Conservation (phyloP, 163 green algal genomes). For the Scenedesmus sp. region DNA sequence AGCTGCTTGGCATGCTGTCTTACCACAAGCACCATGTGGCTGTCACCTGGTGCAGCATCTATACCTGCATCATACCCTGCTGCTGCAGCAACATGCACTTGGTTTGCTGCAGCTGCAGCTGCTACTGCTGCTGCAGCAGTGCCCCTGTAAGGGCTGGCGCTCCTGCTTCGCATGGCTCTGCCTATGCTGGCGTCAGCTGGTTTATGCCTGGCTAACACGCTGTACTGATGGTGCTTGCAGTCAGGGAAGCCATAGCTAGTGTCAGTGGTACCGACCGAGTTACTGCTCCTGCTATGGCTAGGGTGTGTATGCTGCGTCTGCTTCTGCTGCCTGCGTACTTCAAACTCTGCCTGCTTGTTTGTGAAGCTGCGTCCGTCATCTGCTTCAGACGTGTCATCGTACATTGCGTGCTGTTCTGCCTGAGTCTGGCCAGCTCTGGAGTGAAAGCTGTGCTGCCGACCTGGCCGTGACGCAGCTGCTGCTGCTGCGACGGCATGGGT, state of each 20-base stretch:
- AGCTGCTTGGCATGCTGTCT: slow-evolving; percentile 31
- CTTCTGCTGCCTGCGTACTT: neutral
- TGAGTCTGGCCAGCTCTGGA: neutral
- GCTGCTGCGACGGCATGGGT: neutral
- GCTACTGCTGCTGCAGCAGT: neutral
- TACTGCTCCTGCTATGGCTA: neutral
- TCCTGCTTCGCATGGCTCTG: neutral
- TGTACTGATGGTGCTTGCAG: neutral
- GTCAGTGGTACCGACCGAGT: neutral
- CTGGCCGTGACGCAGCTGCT: too few species aligned
- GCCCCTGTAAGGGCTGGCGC: neutral
- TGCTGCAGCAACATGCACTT: neutral
- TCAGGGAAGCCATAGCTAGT: too few species aligned
- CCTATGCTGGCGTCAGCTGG: neutral
- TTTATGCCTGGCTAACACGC: neutral
- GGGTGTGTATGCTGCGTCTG: neutral
- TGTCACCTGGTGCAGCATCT: neutral
- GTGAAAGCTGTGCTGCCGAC: neutral
- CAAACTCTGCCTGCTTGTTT: neutral
- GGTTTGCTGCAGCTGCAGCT: neutral
- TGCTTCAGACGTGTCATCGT: neutral
- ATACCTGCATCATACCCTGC: neutral
- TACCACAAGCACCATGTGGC: slow-evolving; percentile 4
- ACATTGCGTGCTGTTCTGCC: neutral
- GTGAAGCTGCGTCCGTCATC: neutral